Conservation (phyloP, 768 basidiomycete genomes). For the Agaricus bisporus region DNA sequence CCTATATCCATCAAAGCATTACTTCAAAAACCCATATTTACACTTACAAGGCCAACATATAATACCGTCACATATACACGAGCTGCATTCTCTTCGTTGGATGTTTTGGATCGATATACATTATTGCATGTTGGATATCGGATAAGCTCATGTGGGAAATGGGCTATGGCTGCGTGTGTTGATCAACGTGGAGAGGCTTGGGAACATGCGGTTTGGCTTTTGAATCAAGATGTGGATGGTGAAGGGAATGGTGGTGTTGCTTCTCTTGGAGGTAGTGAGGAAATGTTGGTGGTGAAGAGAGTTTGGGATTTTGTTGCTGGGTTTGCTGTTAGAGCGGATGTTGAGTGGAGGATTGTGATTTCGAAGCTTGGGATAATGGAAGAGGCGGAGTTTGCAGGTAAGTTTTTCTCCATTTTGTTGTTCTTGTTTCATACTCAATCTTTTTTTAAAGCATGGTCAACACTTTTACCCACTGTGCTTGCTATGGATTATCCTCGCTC, state of each 20-base stretch:
- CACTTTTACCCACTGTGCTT: constrained; percentile 37
- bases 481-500: constrained; percentile 37
- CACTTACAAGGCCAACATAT: constrained; percentile 45
- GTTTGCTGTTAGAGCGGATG: constrained; percentile 56
- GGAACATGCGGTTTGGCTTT: constrained; percentile 61
- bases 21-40: constrained; percentile 63
- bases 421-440: constrained; percentile 3
- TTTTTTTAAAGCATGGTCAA: constrained; percentile 53
- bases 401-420: constrained; percentile 17
- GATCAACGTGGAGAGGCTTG: constrained; percentile 78
- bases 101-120: constrained; percentile 40
- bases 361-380: constrained; percentile 61
- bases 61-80: constrained; percentile 33
- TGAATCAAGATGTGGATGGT: constrained; percentile 27
- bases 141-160: constrained; percentile 60
- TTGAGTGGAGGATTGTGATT: constrained; percentile 79
- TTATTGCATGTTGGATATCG: constrained; percentile 76
- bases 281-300: constrained; percentile 46
- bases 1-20: constrained; percentile 7
- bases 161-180: constrained; percentile 69
- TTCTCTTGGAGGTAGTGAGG: constrained; percentile 20
- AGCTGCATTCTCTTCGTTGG: constrained; percentile 30
- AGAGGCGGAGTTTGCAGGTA: constrained; percentile 60
- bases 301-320: constrained; percentile 68
- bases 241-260: constrained; percentile 17